Evolutionary conservation across 192 early-diverging fungal species (phyloP), one percentile per base, ranked within the genome.

Genomic region (Podila verticillata): DNA sequence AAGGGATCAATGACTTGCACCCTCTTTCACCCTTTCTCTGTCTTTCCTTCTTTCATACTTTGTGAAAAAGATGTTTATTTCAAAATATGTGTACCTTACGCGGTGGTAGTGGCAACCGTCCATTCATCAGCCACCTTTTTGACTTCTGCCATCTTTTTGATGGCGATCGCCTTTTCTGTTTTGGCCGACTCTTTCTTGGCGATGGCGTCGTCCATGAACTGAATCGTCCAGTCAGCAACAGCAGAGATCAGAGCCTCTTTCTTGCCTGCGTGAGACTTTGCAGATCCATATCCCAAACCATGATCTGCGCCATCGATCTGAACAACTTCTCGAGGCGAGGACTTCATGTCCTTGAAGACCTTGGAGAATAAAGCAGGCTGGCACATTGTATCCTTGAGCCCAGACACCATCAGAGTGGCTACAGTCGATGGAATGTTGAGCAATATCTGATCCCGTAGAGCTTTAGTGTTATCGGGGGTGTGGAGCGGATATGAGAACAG

Each of bases 311-410:
- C 64, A 22, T 31, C 12, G 5, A 79, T 60, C 44, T 70, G 75
- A 6, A 79, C 32, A 24, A 63, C 64, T 17, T 71, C 69, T 15
- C 75, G 69, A 5, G 58, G 68, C 0, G 48, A 58, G 0, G 75
- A 58, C 26, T 66, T 66, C 75, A 79, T 79, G 28, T 68, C 60
- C 51, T 71, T 63, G 54, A 68, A 79, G 35, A 79, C 75, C 15
- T 66, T 71, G 8, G 34, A 64, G 39, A 79, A 79, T 0, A 79
- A 13, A 1, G 44, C 28, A 7, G 69, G 59, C 30, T 67, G 64
- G n/a, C 75, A 79, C 75, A 79, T 79, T 2, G 69, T 63, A 24
- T 79, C 75, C 36, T 79, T 79, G 44, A 79, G 65, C 57, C 75
- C 75, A 5, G 69, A 79, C 13, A 79, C 26, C 29, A 79, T 70